Evolutionary conservation across 441 rosid species (phyloP), one percentile per base, ranked within the genome.

Genomic region (Populus hybrid): DNA sequence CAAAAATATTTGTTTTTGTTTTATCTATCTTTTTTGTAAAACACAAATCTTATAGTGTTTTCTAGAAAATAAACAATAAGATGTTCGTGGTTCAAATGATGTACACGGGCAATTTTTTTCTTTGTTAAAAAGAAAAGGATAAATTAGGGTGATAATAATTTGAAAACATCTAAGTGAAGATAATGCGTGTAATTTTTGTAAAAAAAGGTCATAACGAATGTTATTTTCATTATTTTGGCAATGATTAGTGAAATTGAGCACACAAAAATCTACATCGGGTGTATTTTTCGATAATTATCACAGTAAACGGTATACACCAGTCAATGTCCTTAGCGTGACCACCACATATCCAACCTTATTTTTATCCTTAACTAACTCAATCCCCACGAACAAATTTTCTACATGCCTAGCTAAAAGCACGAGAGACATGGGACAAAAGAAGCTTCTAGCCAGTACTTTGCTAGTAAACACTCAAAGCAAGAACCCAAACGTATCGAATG

Each of bases 361-460:
- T 21, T 9, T 21, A 61, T 61, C 65, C 12, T n/a, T 10, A 61
- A 10, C 28, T 0, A 21, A 5, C 65, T 61, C 28, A 10, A 3
- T 61, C 65, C 26, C 24, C 64, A 6, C 64, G 23, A n/a, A 59
- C 64, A 59, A n/a, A 59, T 20, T n/a, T 59, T 59, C 64, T n/a
- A n/a, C 64, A 7, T 61, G 65, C 65, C 63, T 0, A 0, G 45
- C 1, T 9, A 21, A 61, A 61, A 21, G 65, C 10, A 61, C 3
- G 28, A 61, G 2, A 21, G 65, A 21, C 14, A 9, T 10, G 65
- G 14, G 65, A 61, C 65, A 61, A 23, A 21, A 61, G 24, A 59
- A 59, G 65, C 65, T 61, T 61, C 28, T 23, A 21, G 28, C 26
- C 71, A 74, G 81, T 81, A 77, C 81, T 85, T 77, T 83, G 80